phyloP scores from a whole-genome alignment of 305 asterid species.

The Ilex paraguariensis region DNA sequence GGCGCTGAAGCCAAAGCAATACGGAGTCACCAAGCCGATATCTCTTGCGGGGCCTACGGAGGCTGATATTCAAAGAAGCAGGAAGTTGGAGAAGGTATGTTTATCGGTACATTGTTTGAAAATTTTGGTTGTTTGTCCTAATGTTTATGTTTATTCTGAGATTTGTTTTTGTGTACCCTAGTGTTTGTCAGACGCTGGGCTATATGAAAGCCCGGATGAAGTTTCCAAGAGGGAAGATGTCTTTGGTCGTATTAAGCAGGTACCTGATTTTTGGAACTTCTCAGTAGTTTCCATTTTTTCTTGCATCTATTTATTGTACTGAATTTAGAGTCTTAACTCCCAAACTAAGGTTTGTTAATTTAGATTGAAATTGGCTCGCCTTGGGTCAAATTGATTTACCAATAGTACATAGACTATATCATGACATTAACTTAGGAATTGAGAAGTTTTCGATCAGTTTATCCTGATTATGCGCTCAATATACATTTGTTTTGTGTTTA shows the following conservation, averaged over 20 bases:
- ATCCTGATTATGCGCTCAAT: too few relatives aligned
- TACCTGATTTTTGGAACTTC: slow-evolving; percentile 7
- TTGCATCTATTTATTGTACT: neutral
- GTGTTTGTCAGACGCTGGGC: slow-evolving; percentile 70
- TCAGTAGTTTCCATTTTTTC: neutral
- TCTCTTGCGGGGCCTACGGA: slow-evolving; percentile 73
- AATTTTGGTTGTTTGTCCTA: neutral
- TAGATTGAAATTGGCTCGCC: neutral
- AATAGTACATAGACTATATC: too few relatives aligned
- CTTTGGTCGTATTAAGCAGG: slow-evolving; percentile 66
- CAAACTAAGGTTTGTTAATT: neutral
- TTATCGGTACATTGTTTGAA: neutral
- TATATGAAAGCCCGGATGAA: slow-evolving; percentile 74
- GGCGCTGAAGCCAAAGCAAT: slow-evolving; percentile 48
- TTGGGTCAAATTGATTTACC: neutral
- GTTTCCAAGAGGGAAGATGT: slow-evolving; percentile 69
- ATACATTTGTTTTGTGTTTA: too few relatives aligned
- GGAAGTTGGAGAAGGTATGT: slow-evolving; percentile 74
- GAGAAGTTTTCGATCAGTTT: too few relatives aligned
- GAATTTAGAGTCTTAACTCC: neutral
- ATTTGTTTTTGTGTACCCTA: slow-evolving; percentile 15
- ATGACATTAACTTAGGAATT: too few relatives aligned
- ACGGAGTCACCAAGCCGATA: slow-evolving; percentile 74
- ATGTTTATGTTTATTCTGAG: slow-evolving; percentile 1
- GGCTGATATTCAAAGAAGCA: slow-evolving; percentile 53